phyloP scores from a whole-genome alignment of 116 monocot genomes.

The Papilionanthe hybrid region DNA sequence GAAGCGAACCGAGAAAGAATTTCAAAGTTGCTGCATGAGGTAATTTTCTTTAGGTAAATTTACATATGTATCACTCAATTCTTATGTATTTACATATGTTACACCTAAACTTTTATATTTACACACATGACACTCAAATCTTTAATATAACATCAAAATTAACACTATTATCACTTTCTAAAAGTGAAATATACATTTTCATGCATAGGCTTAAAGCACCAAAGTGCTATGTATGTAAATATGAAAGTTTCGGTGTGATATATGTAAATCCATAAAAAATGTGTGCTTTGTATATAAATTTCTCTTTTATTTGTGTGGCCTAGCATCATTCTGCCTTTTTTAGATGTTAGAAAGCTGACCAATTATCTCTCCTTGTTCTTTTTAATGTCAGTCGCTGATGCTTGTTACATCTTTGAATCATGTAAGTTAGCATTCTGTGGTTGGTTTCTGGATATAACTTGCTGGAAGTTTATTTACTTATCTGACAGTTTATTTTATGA shows the following conservation, averaged over 20 bases:
- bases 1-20: constrained; percentile 83
- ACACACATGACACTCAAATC: too few species aligned
- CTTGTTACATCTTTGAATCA: constrained; percentile 97
- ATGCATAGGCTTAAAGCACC: too few species aligned
- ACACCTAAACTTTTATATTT: too few species aligned
- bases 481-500: constrained; percentile 9
- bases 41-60: constrained; percentile 11
- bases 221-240: too few species aligned
- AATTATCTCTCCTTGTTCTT: background rate
- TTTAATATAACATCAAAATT: too few species aligned
- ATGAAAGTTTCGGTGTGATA: too few species aligned
- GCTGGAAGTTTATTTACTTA: background rate
- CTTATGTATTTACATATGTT: too few species aligned
- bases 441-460: background rate
- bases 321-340: constrained; percentile 29
- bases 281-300: too few species aligned
- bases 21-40: constrained; percentile 85
- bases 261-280: too few species aligned
- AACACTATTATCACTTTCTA: too few species aligned
- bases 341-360: background rate
- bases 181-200: too few species aligned
- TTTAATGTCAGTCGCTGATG: constrained; percentile 71
- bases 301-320: background rate
- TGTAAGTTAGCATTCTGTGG: constrained; percentile 37
- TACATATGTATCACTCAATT: too few species aligned